These are phyloP conservation scores for Naegleria gruberi DNA, from an alignment of 208 protist species.

Conservation along the genomic window DNA sequence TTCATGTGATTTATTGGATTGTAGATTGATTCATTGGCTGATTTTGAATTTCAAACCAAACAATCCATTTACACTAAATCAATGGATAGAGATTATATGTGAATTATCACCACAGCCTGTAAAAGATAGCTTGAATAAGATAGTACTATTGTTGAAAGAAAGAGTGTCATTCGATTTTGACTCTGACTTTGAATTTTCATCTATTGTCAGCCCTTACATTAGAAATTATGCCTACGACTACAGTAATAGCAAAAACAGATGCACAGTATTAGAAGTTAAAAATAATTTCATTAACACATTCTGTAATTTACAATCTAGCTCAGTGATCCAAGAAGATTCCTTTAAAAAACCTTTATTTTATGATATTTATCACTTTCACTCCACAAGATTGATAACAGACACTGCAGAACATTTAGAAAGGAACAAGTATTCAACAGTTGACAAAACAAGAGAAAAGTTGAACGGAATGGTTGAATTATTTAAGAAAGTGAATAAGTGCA, in stretches of 20 bases:
- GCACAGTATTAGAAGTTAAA: not conserved
- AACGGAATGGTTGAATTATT: not conserved
- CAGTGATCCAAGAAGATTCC: not conserved
- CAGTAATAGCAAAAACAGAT: not conserved
- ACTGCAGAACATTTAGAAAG: not conserved
- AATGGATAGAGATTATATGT: too few relatives aligned
- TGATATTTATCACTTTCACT: not conserved
- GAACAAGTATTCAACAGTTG: not conserved
- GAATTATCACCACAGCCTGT: too few relatives aligned
- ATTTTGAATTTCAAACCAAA: not conserved
- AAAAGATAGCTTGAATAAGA: too few relatives aligned
- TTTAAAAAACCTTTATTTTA: not conserved
- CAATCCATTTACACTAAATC: not conserved
- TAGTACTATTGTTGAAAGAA: too few relatives aligned
- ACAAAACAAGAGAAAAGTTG: not conserved
- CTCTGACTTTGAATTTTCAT: too few relatives aligned
- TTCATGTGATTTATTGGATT: not conserved
- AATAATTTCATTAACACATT: not conserved
- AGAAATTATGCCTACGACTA: not conserved
- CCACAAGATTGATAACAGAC: not conserved
- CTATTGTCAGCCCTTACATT: too few relatives aligned
- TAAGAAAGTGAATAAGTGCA: not conserved
- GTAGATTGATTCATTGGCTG: not conserved
- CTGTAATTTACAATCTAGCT: not conserved
- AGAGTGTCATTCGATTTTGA: too few relatives aligned